Conservation (phyloP, 352 stramenopile genomes). For the Pythium coloratum region DNA sequence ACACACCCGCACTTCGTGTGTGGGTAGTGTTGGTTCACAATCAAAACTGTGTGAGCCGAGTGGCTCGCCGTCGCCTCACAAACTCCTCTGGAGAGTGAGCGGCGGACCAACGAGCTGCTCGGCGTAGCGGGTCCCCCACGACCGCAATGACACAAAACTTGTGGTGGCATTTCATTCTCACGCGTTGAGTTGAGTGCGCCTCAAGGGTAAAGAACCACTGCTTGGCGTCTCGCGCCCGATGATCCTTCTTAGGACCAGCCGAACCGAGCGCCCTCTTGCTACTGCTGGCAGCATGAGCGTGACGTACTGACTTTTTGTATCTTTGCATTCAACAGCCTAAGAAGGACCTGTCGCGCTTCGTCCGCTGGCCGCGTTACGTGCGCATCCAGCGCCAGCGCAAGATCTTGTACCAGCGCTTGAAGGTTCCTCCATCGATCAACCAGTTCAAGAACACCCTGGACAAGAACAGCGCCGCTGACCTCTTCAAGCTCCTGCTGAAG, state of each 20-base stretch:
- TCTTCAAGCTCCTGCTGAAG: conserved; percentile 99
- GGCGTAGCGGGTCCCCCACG: conserved; percentile 86
- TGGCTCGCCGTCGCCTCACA: background rate
- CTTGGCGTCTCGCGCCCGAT: conserved; percentile 8
- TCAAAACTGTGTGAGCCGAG: conserved; percentile 29
- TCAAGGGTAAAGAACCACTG: conserved; percentile 76
- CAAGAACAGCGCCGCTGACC: conserved; percentile 97
- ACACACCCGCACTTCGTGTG: background rate
- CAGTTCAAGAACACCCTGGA: conserved; percentile 98
- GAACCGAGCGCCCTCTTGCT: background rate
- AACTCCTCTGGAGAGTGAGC: background rate
- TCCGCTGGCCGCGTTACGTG: conserved; percentile 99
- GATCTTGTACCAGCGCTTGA: conserved; percentile 98
- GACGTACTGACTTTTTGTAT: background rate
- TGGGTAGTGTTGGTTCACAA: conserved; percentile 18
- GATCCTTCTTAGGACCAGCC: background rate
- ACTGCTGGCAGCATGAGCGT: background rate
- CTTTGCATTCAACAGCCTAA: conserved; percentile 69
- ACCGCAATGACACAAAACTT: conserved; percentile 93
- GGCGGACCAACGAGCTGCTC: conserved; percentile 6
- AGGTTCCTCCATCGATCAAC: conserved; percentile 98
- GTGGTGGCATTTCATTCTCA: conserved; percentile 64
- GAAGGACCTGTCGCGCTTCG: conserved; percentile 97
- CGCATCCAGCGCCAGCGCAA: conserved; percentile 99
- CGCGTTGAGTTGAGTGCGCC: conserved; percentile 38